Base-by-base conservation (phyloP, 116 monocot species). In the Papilionanthe hybrid region DNA sequence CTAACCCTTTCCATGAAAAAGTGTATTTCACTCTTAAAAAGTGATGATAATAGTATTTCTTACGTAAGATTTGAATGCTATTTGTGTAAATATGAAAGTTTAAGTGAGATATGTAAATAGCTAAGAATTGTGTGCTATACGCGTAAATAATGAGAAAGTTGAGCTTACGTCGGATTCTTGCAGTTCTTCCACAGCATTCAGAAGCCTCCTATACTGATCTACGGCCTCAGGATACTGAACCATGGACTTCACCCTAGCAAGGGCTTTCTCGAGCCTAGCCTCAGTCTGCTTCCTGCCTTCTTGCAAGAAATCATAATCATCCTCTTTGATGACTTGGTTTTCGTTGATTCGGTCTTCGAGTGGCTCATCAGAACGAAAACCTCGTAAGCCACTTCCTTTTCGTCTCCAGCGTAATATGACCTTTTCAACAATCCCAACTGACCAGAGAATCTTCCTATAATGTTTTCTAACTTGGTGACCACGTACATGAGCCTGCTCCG, bases 171-270 rank as follows among this genome's bases (percentile, higher is more conserved):
- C 67, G 9, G 76, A 82, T 22, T 53, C 68, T 45, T 82, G 66
- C n/a, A 82, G 82, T 25, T 82, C 82, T 49, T 60, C 45, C 29
- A 82, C 84, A 66, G 83, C 86, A 57, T 81, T 95, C 45, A 92
- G 66, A 81, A 99, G 71, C 75, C 99, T 88, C 17, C 80, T 20
- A 79, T 99, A 99, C 73, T 99, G 98, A 75, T 93, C 95, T 88
- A 95, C 93, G 47, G 98, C 98, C 81, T 99, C 98, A 50, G 98
- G 95, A 77, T 99, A 95, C 53, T 93, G 98, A 69, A 88, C 93
- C 98, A 99, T 99, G 48, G 98, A 99, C 77, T 91, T 93, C 57
- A 99, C 98, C 80, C 98, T 88, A 55, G 91, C 91, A 65, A 99
- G 90, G 49, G 98, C 95, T 79, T 88, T 93, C 65, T 91, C 87